Base-by-base conservation (phyloP, 345 rosid species). In the Hibiscus tridactylites region DNA sequence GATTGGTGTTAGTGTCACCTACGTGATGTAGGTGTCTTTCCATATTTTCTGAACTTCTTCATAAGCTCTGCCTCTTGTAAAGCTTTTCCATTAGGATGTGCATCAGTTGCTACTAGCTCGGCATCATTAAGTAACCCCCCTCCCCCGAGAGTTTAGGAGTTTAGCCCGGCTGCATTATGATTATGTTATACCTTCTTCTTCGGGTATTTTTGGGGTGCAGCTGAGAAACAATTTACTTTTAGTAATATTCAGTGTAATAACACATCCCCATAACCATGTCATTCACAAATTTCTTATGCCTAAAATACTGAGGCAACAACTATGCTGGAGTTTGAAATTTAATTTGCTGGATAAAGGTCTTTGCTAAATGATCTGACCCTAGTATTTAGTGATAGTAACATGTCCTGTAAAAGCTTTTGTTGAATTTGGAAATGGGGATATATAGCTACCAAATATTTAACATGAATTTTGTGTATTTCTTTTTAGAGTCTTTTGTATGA, bases 401-500 rank as follows among this genome's bases (percentile, higher is more conserved):
- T 67, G 13, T 28, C 57, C 6, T 67, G 9, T 28, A 16, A 67
- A 67, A 67, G 71, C 59, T 67, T 66, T 13, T 67, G 37, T 28
- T 47, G 57, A 67, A 21, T 8, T 28, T 28, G 42, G 71, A 26
- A 26, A 13, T 65, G 49, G 31, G 31, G 15, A 65, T 29, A 54
- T 54, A 17, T 53, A 53, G 16, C 61, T 68, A 50, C 47, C 72
- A 31, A 33, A 52, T 9, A 28, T 11, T n/a, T 69, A 11, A 33
- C 31, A 11, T 53, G 47, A 35, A 33, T 31, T 58, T 33, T 69
- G 0, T 77, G 64, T 71, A 54, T 33, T 79, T 70, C 63, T 54
- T 68, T 76, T 69, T 72, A 95, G 99, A 82, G 85, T 77, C 81
- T 95, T 71, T 75, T 95, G 56, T 92, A 85, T 71, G 97, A 92